These are phyloP conservation scores for Sphagnurus paluster DNA, from an alignment of 1,284 basidiomycete genomes.

Conservation along the genomic window DNA sequence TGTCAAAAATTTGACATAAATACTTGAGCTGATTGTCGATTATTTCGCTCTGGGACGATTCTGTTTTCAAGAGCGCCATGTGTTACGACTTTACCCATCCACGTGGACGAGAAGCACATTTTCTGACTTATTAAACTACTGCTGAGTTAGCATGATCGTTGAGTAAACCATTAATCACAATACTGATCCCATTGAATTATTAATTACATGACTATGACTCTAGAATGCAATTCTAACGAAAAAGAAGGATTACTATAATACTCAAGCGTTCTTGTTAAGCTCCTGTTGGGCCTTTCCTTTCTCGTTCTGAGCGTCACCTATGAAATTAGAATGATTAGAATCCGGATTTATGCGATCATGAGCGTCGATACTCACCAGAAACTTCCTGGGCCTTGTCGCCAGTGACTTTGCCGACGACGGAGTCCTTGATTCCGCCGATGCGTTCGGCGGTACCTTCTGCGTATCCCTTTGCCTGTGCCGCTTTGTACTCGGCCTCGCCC, in stretches of 20 bases:
- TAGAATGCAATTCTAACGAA: no score
- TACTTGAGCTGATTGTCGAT: no score
- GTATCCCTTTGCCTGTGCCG: constrained; percentile 54
- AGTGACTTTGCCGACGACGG: constrained; percentile 61
- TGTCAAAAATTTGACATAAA: no score
- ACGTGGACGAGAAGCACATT: no score
- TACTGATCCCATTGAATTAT: no score
- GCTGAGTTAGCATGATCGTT: no score
- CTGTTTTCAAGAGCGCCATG: no score
- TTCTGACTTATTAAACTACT: no score
- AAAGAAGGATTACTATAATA: background rate
- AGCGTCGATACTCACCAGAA: constrained; percentile 38
- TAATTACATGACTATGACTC: no score
- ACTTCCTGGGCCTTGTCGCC: constrained; percentile 66
- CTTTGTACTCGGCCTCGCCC: constrained; percentile 63
- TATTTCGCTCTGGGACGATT: no score
- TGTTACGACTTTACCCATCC: no score
- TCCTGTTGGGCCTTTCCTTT: constrained; percentile 61
- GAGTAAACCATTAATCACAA: no score
- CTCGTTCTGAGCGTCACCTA: constrained; percentile 58
- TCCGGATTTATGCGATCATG: background rate
- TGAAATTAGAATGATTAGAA: background rate
- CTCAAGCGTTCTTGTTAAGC: constrained; percentile 39
- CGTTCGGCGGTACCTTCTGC: constrained; percentile 60
- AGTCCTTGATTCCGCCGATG: constrained; percentile 63